Conservation (phyloP, 345 rosid species). For the Hirschfeldia incana region DNA sequence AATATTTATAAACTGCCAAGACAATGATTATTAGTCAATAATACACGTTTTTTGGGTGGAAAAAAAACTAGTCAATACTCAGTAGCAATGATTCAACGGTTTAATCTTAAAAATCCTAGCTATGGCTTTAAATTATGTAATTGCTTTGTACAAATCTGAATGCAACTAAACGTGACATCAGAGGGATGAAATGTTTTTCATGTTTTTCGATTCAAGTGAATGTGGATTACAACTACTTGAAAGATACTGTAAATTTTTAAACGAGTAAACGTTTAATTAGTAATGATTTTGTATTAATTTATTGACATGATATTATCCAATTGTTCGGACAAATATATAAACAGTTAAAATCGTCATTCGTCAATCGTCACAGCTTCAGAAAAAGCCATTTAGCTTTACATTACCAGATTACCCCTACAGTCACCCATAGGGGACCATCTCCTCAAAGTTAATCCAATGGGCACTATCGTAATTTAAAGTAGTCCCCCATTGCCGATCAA, state of each 20-base stretch:
- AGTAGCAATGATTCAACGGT: no score
- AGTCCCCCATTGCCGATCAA: conserved; percentile 77
- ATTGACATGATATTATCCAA: conserved; percentile 11
- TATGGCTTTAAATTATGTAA: background rate
- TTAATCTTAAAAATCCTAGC: background rate
- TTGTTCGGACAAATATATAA: conserved; percentile 13
- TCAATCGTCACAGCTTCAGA: conserved; percentile 33
- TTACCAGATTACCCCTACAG: conserved; percentile 33
- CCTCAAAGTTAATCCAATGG: conserved; percentile 35
- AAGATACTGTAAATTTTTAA: background rate
- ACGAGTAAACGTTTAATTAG: background rate
- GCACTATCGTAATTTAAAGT: conserved; percentile 40
- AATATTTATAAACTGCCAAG: no score
- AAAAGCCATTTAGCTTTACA: conserved; percentile 30
- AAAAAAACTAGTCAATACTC: background rate
- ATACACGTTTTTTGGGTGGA: background rate
- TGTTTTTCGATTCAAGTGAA: background rate
- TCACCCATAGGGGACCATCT: conserved; percentile 6
- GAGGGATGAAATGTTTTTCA: background rate
- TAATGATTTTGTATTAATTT: background rate
- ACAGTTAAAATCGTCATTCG: conserved; percentile 18
- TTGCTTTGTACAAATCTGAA: background rate
- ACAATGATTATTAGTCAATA: conserved; percentile 5
- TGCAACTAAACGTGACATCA: background rate
- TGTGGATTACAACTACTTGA: background rate